Evolutionary conservation across 1,284 basidiomycete species (phyloP).

Genomic region (Microbotryum scabiosae): DNA sequence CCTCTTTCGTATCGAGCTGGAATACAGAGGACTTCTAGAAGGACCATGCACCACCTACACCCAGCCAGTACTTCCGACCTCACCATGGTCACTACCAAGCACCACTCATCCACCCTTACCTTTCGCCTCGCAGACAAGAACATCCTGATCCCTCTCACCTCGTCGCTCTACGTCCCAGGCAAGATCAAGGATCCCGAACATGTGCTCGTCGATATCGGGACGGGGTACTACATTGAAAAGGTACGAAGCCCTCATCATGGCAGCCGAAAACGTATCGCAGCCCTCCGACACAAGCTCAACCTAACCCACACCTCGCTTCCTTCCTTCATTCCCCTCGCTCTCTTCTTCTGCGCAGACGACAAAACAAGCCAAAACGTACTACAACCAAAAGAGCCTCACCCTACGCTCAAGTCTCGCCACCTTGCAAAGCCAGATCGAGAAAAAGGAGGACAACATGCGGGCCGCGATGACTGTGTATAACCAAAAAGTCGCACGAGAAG

Average conservation of each 20-base stretch:
- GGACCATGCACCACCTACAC: too few relatives aligned
- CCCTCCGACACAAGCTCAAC: neutral
- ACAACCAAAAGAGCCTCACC: conserved; percentile 31
- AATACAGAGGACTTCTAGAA: too few relatives aligned
- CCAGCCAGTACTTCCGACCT: too few relatives aligned
- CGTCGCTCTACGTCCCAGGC: conserved; percentile 90
- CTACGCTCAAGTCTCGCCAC: conserved; percentile 56
- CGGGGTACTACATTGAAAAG: conserved; percentile 94
- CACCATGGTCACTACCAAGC: too few relatives aligned
- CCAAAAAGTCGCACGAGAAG: too few relatives aligned
- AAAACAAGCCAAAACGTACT: conserved; percentile 33
- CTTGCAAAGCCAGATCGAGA: conserved; percentile 72
- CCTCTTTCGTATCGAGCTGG: too few relatives aligned
- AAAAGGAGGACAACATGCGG: conserved; percentile 60
- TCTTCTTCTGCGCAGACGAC: conserved; percentile 19
- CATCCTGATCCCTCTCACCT: conserved; percentile 83
- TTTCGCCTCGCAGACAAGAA: conserved; percentile 56
- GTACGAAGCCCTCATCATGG: conserved; percentile 42
- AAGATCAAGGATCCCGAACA: conserved; percentile 72
- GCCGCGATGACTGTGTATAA: too few relatives aligned
- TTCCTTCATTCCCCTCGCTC: neutral
- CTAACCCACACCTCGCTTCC: neutral
- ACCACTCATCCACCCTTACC: too few relatives aligned
- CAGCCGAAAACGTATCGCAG: neutral
- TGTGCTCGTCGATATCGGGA: conserved; percentile 91